These are phyloP conservation scores for Neofusicoccum ribis DNA, from an alignment of 2,329 filamentous ascomycete genomes.

Conservation along the genomic window DNA sequence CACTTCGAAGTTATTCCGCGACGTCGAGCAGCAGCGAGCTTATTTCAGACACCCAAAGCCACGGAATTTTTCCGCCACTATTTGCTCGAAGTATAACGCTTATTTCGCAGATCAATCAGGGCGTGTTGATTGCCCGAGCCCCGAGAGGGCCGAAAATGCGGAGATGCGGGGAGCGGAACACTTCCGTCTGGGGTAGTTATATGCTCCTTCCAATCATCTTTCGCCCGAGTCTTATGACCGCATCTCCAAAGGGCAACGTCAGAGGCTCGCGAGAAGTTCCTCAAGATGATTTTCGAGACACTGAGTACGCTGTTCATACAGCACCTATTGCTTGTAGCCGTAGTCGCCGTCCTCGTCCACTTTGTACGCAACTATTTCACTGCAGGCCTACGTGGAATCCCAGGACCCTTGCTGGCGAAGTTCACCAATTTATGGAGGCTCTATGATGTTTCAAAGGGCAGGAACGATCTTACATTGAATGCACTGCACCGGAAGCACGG, in stretches of 20 bases:
- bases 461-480: constrained; percentile 22
- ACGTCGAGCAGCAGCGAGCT: no score
- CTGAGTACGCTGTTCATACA: background rate
- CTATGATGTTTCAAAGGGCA: constrained; percentile 36
- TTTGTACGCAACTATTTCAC: background rate
- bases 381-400: constrained; percentile 43
- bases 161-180: background rate
- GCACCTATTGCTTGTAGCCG: background rate
- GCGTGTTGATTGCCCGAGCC: background rate
- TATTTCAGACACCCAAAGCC: no score
- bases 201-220: background rate
- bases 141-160: no score
- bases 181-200: background rate
- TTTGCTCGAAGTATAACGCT: no score
- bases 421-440: constrained; percentile 78
- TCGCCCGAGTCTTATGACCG: background rate
- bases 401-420: constrained; percentile 59
- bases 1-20: no score
- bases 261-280: background rate
- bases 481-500: constrained; percentile 68
- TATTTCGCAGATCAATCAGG: background rate
- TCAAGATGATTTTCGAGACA: background rate
- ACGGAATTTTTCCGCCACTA: no score
- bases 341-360: background rate
- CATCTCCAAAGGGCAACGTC: background rate